Evolutionary conservation across 2,329 filamentous ascomycete genomes (phyloP), one percentile per base, ranked within the genome.

Genomic region (Neospermospora avenae): DNA sequence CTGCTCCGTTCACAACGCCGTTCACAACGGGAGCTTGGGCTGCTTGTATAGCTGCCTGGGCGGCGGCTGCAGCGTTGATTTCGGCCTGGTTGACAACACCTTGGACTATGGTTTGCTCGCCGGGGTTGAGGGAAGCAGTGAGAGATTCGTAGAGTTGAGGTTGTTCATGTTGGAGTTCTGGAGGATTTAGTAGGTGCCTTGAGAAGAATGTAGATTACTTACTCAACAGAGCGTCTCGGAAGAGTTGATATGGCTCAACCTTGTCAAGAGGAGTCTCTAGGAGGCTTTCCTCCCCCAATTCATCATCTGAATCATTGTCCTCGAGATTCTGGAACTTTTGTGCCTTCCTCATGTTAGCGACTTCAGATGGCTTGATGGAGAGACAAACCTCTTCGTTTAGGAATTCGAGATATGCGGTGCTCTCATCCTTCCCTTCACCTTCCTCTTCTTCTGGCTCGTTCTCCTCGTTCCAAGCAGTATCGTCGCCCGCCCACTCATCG

Each of bases 201-300:
- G 46, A 59, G 22, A 31, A 34, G 18, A 25, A n/a, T 20, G 25
- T 24, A 8, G 16, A 4, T 16, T 52, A 62, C 90, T 75, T 85
- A 96, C 93, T 89, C 72, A 93, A 76, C 67, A 98, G 79, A 18
- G 90, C 87, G 63, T 84, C 81, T 73, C 91, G 89, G 83, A 99
- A 97, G 63, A 96, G 80, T 72, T 87, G 84, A 71, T 99, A 99
- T 2, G 93, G 93, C 77, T 99, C 95, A 63, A 99, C 83, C 77
- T 95, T 95, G 75, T 99, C 95, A 24, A 99, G 81, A 16, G 93
- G 93, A 13, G 93, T 96, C 76, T 99, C 95, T 2, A 99, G 84
- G 55, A 98, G 80, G 73, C 93, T 93, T 70, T 98, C 95, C 74
- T 98, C 93, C 18, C 96, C 85, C 48, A 97, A 87, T 57, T 96